Evolutionary conservation across 2,329 filamentous ascomycete genomes (phyloP), one percentile per base, ranked within the genome.

Genomic region (Xylaria sp.): DNA sequence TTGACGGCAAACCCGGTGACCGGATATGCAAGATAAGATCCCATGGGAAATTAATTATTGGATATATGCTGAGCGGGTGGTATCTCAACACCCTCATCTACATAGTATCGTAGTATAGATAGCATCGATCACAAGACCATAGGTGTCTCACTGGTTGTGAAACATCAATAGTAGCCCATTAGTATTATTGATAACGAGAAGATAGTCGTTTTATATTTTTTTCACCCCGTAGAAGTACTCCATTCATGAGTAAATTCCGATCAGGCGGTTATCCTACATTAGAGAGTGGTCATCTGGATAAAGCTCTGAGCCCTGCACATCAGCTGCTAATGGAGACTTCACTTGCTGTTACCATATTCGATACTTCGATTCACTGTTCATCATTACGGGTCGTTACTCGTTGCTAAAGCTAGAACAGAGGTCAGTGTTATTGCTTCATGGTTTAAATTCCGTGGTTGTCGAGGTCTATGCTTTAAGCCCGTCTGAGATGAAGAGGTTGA

Each of bases 21-120:
- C n/a, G 9, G 17, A 50, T 27, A 42, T 36, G n/a, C 9, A 33
- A 27, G 31, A 60, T 55, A 47, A 5, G n/a, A n/a, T n/a, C n/a
- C n/a, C 5, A 25, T 38, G 38, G n/a, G 36, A 36, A 25, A 27
- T 5, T 4, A 39, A 42, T 29, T 47, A 60, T 60, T 15, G 3
- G n/a, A 55, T 7, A 55, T 27, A 15, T 20, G 42, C 45, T 44
- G 42, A 50, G 42, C 50, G 44, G 57, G 57, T 65, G 27, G 51
- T 39, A 51, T 57, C 20, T 62, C 22, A 47, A 51, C 22, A 36
- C 50, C 57, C 36, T 50, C 27, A 17, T 38, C n/a, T 38, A 45
- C 38, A n/a, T n/a, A n/a, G n/a, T 47, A 5, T 3, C 38, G 17
- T 31, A 11, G 17, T 15, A 17, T 31, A 7, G 15, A 44, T 17